phyloP scores from a whole-genome alignment of 495 filamentous ascomycete species.

The Melanomma pulvis-pyrius region DNA sequence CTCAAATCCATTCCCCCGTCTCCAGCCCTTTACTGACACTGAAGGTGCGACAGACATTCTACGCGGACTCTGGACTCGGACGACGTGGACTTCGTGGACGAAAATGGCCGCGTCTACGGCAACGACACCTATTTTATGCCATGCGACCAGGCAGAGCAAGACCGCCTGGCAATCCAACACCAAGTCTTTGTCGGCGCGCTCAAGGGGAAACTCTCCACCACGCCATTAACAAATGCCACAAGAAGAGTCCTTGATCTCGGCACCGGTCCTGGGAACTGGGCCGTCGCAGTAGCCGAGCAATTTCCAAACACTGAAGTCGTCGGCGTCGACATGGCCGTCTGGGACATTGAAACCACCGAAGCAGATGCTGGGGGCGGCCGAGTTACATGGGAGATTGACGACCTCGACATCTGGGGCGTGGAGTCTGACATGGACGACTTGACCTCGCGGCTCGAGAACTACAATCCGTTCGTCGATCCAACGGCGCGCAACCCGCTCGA shows the following conservation, averaged over 20 bases:
- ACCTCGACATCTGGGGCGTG: conserved; percentile 33
- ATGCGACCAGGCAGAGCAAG: conserved; percentile 73
- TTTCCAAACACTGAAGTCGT: conserved; percentile 43
- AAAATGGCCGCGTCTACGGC: conserved; percentile 71
- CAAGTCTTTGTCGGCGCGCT: conserved; percentile 40
- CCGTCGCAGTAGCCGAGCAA: conserved; percentile 40
- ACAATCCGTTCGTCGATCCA: conserved; percentile 11
- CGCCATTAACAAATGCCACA: conserved; percentile 27
- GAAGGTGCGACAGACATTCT: conserved; percentile 16
- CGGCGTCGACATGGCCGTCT: conserved; percentile 39
- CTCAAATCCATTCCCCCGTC: background rate
- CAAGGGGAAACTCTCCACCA: conserved; percentile 37
- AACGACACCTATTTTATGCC: conserved; percentile 72
- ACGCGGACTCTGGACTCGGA: conserved; percentile 30
- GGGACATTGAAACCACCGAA: conserved; percentile 37
- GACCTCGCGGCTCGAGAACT: conserved; percentile 14
- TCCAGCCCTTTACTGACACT: conserved; percentile 1
- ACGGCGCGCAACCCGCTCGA: conserved; percentile 6
- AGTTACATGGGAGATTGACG: conserved; percentile 37
- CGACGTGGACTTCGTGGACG: conserved; percentile 47
- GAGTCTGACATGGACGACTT: conserved; percentile 24
- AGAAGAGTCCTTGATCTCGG: conserved; percentile 42
- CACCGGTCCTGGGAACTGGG: conserved; percentile 46
- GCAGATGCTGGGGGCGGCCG: conserved; percentile 2
- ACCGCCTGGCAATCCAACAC: conserved; percentile 63